phyloP scores from a whole-genome alignment of 2,329 filamentous ascomycete genomes.

The Chaetothyriales sp. region DNA sequence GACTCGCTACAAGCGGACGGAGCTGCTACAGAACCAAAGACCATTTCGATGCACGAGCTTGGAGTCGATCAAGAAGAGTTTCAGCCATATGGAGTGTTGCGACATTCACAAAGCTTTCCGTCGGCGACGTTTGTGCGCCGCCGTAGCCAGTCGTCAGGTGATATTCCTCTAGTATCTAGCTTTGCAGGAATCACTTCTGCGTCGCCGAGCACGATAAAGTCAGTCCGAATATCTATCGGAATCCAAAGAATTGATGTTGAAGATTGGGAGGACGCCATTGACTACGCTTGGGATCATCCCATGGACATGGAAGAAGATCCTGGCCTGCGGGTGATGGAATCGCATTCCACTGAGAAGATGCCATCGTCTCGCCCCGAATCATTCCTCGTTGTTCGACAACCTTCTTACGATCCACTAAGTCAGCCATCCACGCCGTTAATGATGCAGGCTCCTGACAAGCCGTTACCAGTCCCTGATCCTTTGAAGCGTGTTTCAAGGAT shows the following conservation, averaged over 20 bases:
- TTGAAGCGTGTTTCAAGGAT: background rate
- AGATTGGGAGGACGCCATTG: slow-evolving; percentile 18
- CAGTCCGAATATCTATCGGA: slow-evolving; percentile 7
- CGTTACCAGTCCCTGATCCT: background rate
- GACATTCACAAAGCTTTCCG: background rate
- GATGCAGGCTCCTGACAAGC: background rate
- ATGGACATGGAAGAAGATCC: slow-evolving; percentile 8
- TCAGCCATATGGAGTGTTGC: background rate
- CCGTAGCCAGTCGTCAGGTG: background rate
- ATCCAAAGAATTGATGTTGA: slow-evolving; percentile 12
- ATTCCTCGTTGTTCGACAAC: background rate
- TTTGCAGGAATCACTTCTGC: background rate
- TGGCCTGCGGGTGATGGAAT: background rate
- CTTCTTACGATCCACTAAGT: background rate
- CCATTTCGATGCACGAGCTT: background rate
- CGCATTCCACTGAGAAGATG: background rate
- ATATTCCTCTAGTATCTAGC: background rate
- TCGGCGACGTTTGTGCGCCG: background rate
- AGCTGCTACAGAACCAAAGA: background rate
- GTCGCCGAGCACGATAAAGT: background rate
- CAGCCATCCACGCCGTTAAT: background rate
- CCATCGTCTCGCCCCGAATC: background rate
- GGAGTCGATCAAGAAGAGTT: background rate
- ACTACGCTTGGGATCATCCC: slow-evolving; percentile 17
- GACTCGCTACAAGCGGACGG: background rate